A percentile compares a stretch with the other conserved stretches of the same genome.
These are phyloP conservation scores for Cocos nucifera DNA, from an alignment of 176 grass and related monocot species.

Conservation along the genomic window DNA sequence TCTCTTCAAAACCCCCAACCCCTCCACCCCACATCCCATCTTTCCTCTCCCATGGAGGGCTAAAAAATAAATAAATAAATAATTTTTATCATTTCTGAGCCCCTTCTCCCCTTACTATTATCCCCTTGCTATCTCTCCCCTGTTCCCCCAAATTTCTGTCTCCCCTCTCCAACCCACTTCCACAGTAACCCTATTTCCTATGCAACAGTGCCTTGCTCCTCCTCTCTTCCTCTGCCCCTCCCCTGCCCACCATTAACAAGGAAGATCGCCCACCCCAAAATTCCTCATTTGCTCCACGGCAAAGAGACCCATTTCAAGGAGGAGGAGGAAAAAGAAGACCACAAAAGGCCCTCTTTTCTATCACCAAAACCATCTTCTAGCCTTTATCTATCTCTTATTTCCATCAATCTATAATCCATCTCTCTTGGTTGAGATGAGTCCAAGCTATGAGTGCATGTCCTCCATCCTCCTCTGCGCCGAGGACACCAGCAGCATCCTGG, in stretches of 20 bases:
- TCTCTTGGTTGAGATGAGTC: constrained; percentile 37
- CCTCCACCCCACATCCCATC: too few relatives aligned
- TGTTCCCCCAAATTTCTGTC: background rate
- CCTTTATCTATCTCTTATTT: background rate
- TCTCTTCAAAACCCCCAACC: background rate
- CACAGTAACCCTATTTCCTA: constrained; percentile 28
- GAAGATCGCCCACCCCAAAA: background rate
- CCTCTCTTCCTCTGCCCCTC: constrained; percentile 8
- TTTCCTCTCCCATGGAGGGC: too few relatives aligned
- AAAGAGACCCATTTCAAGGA: constrained; percentile 15
- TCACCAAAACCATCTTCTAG: constrained; percentile 1
- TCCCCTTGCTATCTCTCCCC: too few relatives aligned
- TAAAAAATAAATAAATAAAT: background rate
- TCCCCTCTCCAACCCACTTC: constrained; percentile 7
- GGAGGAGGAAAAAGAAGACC: background rate
- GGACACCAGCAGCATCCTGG: constrained; percentile 66
- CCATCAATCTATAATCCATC: background rate
- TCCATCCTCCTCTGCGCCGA: constrained; percentile 82
- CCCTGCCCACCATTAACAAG: background rate
- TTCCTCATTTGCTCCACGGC: constrained; percentile 15
- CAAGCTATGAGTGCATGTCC: constrained; percentile 47
- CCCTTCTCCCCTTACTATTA: constrained; percentile 19
- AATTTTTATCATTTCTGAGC: too few relatives aligned
- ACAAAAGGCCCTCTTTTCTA: background rate
- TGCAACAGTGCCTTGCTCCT: background rate